Evolutionary conservation across 148 eudicot genomes (phyloP).

Genomic region (Suaeda aralocaspica): DNA sequence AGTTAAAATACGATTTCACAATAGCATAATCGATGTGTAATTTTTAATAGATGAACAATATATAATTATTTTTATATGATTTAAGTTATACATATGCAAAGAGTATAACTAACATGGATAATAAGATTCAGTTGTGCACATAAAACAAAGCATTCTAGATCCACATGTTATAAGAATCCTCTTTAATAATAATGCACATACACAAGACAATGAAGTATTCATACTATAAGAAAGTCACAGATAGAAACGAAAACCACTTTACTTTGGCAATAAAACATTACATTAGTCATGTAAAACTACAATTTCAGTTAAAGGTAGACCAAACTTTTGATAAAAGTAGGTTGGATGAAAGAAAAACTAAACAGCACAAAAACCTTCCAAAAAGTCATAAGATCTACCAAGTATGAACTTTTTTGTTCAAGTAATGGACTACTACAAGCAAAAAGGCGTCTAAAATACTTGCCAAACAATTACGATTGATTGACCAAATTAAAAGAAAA

Average conservation of each 20-base stretch:
- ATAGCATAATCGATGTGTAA: no score
- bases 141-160: not conserved
- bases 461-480: conserved; percentile 1
- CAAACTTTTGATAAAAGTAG: conserved; percentile 7
- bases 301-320: not conserved
- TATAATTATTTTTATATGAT: no score
- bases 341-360: not conserved
- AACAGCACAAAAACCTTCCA: not conserved
- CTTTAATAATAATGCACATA: not conserved
- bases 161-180: not conserved
- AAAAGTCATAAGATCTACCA: not conserved
- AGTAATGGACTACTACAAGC: not conserved
- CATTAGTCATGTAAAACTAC: no score
- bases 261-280: no score
- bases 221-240: no score
- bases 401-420: not conserved
- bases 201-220: no score
- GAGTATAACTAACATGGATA: no score
- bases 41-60: no score
- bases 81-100: no score
- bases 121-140: not conserved
- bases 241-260: no score
- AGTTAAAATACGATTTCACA: no score
- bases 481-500: not conserved
- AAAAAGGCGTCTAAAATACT: conserved; percentile 2